These are phyloP conservation scores for Didymella sp. DNA, from an alignment of 2,329 filamentous ascomycete species.

Conservation along the genomic window DNA sequence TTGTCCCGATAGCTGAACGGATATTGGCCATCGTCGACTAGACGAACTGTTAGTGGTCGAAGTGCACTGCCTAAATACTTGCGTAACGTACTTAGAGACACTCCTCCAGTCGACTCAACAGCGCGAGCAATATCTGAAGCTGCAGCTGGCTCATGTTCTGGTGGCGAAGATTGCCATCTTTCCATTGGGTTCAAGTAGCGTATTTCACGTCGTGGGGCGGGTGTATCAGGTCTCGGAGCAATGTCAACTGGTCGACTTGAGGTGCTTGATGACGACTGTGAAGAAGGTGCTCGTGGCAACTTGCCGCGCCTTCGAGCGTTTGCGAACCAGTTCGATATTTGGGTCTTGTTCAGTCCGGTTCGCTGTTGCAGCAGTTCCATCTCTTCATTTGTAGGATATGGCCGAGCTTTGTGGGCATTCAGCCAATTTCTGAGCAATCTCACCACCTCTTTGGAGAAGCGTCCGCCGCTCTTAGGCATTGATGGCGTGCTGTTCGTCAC, in stretches of 20 bases:
- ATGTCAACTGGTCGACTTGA: slow-evolving; percentile 29
- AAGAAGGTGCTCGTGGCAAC: slow-evolving; percentile 19
- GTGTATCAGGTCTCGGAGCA: slow-evolving; percentile 33
- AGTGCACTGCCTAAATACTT: rapidly evolving
- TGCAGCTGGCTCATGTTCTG: slow-evolving; percentile 38
- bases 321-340: slow-evolving; percentile 41
- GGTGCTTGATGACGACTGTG: slow-evolving; percentile 5
- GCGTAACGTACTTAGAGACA: slow-evolving; percentile 3
- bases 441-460: slow-evolving; percentile 36
- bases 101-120: slow-evolving; percentile 25
- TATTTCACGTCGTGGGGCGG: slow-evolving; percentile 19
- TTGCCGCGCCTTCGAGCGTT: slow-evolving; percentile 38
- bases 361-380: slow-evolving; percentile 26
- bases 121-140: slow-evolving; percentile 34
- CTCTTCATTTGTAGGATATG: slow-evolving; percentile 34
- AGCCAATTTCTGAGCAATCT: slow-evolving; percentile 37
- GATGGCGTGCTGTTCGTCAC: neutral
- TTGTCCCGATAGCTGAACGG: slow-evolving; percentile 8
- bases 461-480: slow-evolving; percentile 15
- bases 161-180: slow-evolving; percentile 40
- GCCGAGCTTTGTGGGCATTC: slow-evolving; percentile 28
- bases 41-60: neutral
- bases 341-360: slow-evolving; percentile 35
- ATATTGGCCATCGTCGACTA: neutral
- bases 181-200: slow-evolving; percentile 32